Evolutionary conservation across 495 filamentous ascomycete species (phyloP), one percentile per base, ranked within the genome.

Genomic region (Penicillium parvum): DNA sequence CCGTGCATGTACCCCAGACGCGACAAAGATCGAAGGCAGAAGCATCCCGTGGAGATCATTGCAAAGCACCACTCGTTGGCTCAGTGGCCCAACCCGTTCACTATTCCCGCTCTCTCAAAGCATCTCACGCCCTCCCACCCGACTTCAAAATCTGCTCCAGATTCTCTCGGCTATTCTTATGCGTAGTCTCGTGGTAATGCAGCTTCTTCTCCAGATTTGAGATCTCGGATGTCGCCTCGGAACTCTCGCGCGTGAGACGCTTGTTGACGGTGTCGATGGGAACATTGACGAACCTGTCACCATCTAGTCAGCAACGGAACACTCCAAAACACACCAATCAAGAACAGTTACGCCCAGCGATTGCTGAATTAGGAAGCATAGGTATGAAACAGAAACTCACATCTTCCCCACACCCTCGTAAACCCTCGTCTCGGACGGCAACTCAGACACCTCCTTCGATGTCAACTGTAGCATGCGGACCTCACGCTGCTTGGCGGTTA

Each of bases 371-470:
- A n/a, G n/a, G n/a, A n/a, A n/a, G n/a, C n/a, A n/a, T n/a, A n/a
- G n/a, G n/a, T n/a, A n/a, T n/a, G n/a, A n/a, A n/a, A n/a, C n/a
- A 9, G 23, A 22, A 17, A 64, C 85, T 60, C 62, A 96, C 92
- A 98, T 96, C 72, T 95, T 96, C 16, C 92, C 92, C 4, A 96
- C 85, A 2, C 91, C 91, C 63, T 96, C 91, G 52, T 96, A 98
- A 7, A 96, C 81, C 14, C 79, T 81, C 1, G 90, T 95, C 27
- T 83, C 77, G 26, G 76, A 69, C n/a, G 91, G 85, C 47, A 98
- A 60, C 7, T 82, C 72, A 20, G 79, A 76, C 36, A 96, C 71
- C 65, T 98, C 92, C 43, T 75, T 86, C 7, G 82, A 78, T 21
- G 92, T 96, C 43, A 97, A 73, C 65, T 96, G 86, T 19, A 92